Conservation (phyloP, 1,139 yeast genomes). For the Kurtzmaniella natalensis region DNA sequence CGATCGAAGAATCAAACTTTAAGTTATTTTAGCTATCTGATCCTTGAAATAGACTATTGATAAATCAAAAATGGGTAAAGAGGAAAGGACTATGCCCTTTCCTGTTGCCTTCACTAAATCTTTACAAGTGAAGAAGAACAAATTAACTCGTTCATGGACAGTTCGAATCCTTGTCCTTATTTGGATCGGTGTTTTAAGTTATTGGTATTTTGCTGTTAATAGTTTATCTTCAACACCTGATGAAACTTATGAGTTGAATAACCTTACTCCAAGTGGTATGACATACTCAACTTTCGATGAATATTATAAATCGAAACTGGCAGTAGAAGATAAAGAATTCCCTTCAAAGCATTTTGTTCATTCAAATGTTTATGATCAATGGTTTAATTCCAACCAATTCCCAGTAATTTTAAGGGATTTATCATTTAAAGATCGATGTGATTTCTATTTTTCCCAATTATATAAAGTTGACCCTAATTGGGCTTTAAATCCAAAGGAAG, state of each 20-base stretch:
- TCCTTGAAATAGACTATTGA: too few species aligned
- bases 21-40: too few species aligned
- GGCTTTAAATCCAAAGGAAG: conserved; percentile 13
- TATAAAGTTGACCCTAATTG: conserved; percentile 9
- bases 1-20: too few species aligned
- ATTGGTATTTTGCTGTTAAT: not conserved
- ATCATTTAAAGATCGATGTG: conserved; percentile 10
- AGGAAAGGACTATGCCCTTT: not conserved
- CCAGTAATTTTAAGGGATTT: conserved; percentile 2
- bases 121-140: not conserved
- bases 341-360: conserved; percentile 3
- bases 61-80: too few species aligned
- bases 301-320: conserved; percentile 1
- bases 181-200: not conserved
- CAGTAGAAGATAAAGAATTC: conserved; percentile 4
- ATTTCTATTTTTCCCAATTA: conserved; percentile 10
- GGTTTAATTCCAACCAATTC: not conserved
- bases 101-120: not conserved
- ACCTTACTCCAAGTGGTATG: not conserved
- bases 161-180: not conserved
- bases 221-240: not conserved
- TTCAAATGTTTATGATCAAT: conserved; percentile 4
- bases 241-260: not conserved
- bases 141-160: not conserved
- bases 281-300: conserved; percentile 1